Evolutionary conservation across 257 asterid species (phyloP), one percentile per base, ranked within the genome.

Genomic region (Plectranthus barbatus): DNA sequence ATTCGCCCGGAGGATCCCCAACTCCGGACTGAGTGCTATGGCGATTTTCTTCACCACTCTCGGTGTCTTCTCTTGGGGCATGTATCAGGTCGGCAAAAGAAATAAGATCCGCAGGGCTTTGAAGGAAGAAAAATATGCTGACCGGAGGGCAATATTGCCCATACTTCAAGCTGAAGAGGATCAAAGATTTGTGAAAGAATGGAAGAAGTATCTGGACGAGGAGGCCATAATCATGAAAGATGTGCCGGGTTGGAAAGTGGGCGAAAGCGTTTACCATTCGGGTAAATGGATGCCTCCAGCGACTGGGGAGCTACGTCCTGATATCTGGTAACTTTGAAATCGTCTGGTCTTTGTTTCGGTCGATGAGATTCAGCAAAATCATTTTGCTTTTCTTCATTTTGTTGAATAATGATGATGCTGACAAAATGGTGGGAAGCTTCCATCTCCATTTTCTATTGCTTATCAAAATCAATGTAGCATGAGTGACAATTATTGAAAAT

Each of bases 151-250:
- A n/a, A n/a, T n/a, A n/a, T n/a, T n/a, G n/a, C n/a, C n/a, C n/a
- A n/a, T n/a, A n/a, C n/a, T 80, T 56, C 72, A 67, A 67, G 72
- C 72, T 56, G 72, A 67, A 57, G 72, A 67, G 54, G 72, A 67
- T 46, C 67, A 68, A 47, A 68, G 95, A 70, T 87, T 87, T 52
- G 90, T 91, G 45, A 76, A 76, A 71, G 93, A 91, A 73, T 68
- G 73, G 73, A 68, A 68, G 60, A 58, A 85, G 73, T 86, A 81
- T 72, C 86, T 92, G 0, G 96, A 83, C 55, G 93, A 88, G 66
- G 95, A 92, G 84, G 95, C 95, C 0, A 76, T 81, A 75, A 92
- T 92, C 72, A 92, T 92, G 98, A 92, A 88, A 74, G 90, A 92
- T 18, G 97, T 92, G 48, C 97, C 95, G 98, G 98, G n/a, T n/a